Evolutionary conservation across 495 filamentous ascomycete genomes (phyloP).

Genomic region (Hypoxylon fuscum): DNA sequence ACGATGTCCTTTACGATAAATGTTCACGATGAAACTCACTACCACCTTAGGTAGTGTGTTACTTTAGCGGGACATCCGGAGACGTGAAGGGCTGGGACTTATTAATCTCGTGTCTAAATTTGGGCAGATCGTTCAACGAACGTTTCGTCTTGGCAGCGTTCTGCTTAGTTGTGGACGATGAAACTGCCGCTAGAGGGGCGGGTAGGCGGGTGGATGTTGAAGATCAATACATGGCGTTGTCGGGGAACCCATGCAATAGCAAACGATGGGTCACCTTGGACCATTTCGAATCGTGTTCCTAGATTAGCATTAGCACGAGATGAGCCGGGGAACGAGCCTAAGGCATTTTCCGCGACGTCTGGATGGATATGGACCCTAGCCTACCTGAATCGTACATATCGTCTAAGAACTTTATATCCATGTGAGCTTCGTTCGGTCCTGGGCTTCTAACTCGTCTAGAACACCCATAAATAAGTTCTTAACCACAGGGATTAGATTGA

Average conservation of each 20-base stretch:
- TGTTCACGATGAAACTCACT: conserved; percentile 1
- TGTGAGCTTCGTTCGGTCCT: not conserved
- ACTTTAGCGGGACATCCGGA: conserved; percentile 5
- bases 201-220: not conserved
- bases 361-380: conserved; percentile 9
- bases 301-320: conserved; percentile 25
- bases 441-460: not conserved
- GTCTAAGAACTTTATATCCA: conserved; percentile 25
- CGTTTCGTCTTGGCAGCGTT: conserved; percentile 19
- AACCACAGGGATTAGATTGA: conserved; percentile 12
- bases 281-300: conserved; percentile 29
- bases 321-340: conserved; percentile 8
- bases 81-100: conserved; percentile 1
- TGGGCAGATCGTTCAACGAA: conserved; percentile 17
- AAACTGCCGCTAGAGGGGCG: conserved; percentile 23
- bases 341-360: conserved; percentile 18
- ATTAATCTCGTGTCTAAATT: conserved; percentile 38
- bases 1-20: not conserved
- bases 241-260: not conserved
- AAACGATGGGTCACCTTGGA: conserved; percentile 11
- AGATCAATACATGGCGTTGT: conserved; percentile 10
- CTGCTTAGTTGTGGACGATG: conserved; percentile 7
- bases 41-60: not conserved
- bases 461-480: too few species aligned
- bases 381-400: conserved; percentile 29